These are phyloP conservation scores for Heterobasidion irregulare DNA, from an alignment of 1,284 basidiomycete species.

Conservation along the genomic window DNA sequence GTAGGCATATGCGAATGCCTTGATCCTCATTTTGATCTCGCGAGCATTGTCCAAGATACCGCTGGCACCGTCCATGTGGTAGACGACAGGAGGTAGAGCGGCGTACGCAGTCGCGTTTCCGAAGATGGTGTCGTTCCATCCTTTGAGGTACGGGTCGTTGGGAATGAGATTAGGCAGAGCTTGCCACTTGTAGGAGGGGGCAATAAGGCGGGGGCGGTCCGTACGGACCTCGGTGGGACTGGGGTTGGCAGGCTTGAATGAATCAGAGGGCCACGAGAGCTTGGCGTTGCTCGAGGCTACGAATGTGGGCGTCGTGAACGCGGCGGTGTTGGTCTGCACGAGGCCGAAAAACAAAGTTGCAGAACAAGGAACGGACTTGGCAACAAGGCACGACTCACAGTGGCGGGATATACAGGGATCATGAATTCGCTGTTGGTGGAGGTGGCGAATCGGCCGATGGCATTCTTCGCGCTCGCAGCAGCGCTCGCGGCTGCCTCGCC, in stretches of 20 bases:
- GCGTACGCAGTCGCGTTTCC: conserved; percentile 78
- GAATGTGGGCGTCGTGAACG: conserved; percentile 71
- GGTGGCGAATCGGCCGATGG: conserved; percentile 62
- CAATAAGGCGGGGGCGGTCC: conserved; percentile 87
- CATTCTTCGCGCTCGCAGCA: conserved; percentile 50
- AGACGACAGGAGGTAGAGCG: conserved; percentile 53
- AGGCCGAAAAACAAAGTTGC: not conserved
- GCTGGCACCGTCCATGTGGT: conserved; percentile 74
- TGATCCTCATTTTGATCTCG: conserved; percentile 84
- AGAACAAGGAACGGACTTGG: not conserved
- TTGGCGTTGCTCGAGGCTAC: conserved; percentile 37
- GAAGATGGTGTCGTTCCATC: conserved; percentile 92
- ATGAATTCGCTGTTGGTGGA: conserved; percentile 67
- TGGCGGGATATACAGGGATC: conserved; percentile 83
- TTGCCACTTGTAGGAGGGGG: conserved; percentile 88
- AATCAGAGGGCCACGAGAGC: conserved; percentile 69
- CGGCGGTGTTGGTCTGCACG: conserved; percentile 69
- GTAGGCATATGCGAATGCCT: conserved; percentile 90
- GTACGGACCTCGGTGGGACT: conserved; percentile 54
- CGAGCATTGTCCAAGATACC: conserved; percentile 93
- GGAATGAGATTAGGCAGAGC: conserved; percentile 76
- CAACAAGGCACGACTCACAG: conserved; percentile 45
- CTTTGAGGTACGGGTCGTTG: conserved; percentile 78
- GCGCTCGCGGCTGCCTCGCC: conserved; percentile 28
- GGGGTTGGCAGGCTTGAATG: conserved; percentile 58